phyloP scores from a whole-genome alignment of 2,329 filamentous ascomycete species.

The Pseudofabraea citricarpa region DNA sequence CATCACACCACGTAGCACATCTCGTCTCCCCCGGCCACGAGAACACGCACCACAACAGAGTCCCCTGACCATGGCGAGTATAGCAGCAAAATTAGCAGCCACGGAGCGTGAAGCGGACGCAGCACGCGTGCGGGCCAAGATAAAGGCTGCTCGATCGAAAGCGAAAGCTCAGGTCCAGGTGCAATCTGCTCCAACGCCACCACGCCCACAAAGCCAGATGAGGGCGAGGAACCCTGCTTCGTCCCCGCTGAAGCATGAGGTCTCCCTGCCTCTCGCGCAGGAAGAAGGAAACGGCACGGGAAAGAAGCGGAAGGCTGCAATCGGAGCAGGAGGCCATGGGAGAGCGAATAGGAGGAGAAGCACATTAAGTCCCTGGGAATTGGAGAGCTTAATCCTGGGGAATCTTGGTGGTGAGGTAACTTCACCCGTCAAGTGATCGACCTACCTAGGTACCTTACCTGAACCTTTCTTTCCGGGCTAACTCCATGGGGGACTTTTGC shows the following conservation, averaged over 20 bases:
- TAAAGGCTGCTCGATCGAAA: slow-evolving; percentile 46
- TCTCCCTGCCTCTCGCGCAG: neutral
- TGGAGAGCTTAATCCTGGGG: slow-evolving; percentile 58
- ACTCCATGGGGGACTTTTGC: no score
- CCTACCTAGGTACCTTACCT: no score
- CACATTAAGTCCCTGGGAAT: slow-evolving; percentile 70
- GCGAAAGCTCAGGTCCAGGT: slow-evolving; percentile 7
- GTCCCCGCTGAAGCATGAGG: slow-evolving; percentile 8
- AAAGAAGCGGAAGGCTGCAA: slow-evolving; percentile 37
- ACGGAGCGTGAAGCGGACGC: slow-evolving; percentile 61
- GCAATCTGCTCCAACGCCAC: slow-evolving; percentile 25
- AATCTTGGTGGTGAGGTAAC: slow-evolving; percentile 8
- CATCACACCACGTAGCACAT: slow-evolving; percentile 9
- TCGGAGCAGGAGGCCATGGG: slow-evolving; percentile 25
- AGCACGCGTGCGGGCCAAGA: slow-evolving; percentile 56
- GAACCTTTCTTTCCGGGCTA: no score
- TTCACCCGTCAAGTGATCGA: slow-evolving; percentile 1
- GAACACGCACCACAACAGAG: slow-evolving; percentile 40
- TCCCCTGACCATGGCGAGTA: slow-evolving; percentile 55
- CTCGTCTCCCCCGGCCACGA: slow-evolving; percentile 23
- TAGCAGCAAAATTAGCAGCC: slow-evolving; percentile 59
- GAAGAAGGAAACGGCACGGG: slow-evolving; percentile 2
- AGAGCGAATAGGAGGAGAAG: slow-evolving; percentile 62
- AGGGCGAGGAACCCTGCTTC: slow-evolving; percentile 4
- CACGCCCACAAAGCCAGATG: slow-evolving; percentile 18